Evolutionary conservation across 805 yeast species (phyloP).

Genomic region (Kodamaea kakaduensis): DNA sequence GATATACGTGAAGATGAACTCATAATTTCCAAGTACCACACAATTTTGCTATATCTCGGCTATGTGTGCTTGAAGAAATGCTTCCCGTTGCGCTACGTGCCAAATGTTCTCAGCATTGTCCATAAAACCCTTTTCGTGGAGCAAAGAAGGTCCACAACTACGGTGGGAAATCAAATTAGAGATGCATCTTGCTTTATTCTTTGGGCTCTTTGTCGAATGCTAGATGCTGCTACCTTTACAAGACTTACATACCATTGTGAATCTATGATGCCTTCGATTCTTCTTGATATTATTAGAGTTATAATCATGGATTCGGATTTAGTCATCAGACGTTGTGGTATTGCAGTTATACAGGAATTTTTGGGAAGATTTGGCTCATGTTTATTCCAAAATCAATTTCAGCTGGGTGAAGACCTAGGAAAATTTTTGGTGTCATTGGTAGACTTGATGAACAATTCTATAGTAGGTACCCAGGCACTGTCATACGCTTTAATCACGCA

Average conservation of each 20-base stretch:
- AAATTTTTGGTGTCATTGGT: conserved; percentile 46
- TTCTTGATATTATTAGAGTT: conserved; percentile 43
- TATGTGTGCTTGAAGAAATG: conserved; percentile 27
- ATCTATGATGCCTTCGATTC: conserved; percentile 18
- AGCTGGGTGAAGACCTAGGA: conserved; percentile 17
- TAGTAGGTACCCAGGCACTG: conserved; percentile 18
- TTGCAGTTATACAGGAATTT: conserved; percentile 84
- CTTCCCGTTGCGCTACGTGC: conserved; percentile 21
- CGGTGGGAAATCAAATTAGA: conserved; percentile 65
- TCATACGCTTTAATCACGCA: conserved; percentile 16
- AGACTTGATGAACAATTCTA: conserved; percentile 52
- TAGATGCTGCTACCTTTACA: conserved; percentile 15
- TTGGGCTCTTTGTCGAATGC: conserved; percentile 68
- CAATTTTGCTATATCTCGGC: conserved; percentile 55
- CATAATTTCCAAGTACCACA: conserved; percentile 50
- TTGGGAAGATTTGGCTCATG: conserved; percentile 66
- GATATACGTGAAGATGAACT: conserved; percentile 26
- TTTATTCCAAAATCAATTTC: conserved; percentile 23
- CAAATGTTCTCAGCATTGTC: conserved; percentile 34
- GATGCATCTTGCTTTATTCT: conserved; percentile 81
- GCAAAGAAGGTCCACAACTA: conserved; percentile 47
- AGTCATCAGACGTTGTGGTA: conserved; percentile 71
- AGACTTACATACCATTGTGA: neutral
- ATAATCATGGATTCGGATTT: conserved; percentile 71
- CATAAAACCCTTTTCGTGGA: conserved; percentile 51